Conservation (phyloP, 192 early-diverging fungal genomes). For the Entomortierella parvispora region DNA sequence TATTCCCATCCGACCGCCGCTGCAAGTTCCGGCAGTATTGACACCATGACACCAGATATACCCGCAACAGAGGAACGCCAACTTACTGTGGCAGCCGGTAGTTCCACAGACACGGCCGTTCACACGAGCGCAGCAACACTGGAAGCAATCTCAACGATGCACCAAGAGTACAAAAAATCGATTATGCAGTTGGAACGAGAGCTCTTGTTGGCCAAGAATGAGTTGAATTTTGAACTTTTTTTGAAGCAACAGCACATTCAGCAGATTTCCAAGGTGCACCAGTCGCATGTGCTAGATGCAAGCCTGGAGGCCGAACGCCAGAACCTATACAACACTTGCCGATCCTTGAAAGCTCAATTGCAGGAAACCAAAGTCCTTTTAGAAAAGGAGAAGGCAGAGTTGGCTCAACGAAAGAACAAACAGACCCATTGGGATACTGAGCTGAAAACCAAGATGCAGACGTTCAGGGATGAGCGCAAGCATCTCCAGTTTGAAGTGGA, state of each 20-base stretch:
- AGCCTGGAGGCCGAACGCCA: slow-evolving; percentile 65
- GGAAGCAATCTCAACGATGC: slow-evolving; percentile 2
- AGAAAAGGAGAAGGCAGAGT: slow-evolving; percentile 59
- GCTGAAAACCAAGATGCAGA: slow-evolving; percentile 55
- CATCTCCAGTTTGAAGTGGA: slow-evolving; percentile 56
- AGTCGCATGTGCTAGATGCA: slow-evolving; percentile 64
- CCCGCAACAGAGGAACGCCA: slow-evolving; percentile 5
- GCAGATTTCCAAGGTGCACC: slow-evolving; percentile 66
- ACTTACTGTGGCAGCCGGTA: neutral
- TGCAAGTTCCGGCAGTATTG: neutral
- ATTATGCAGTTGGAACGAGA: slow-evolving; percentile 61
- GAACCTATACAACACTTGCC: slow-evolving; percentile 60
- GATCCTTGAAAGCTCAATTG: slow-evolving; percentile 57
- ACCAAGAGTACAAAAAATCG: slow-evolving; percentile 35
- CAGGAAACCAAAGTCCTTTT: slow-evolving; percentile 51
- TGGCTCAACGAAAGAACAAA: slow-evolving; percentile 56
- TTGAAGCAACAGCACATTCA: slow-evolving; percentile 70
- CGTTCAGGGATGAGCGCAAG: slow-evolving; percentile 59
- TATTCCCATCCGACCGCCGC: neutral
- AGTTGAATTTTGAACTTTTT: slow-evolving; percentile 70
- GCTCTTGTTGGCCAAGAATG: slow-evolving; percentile 62
- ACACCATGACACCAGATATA: slow-evolving; percentile 13
- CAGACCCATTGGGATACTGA: slow-evolving; percentile 68
- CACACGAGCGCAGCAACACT: neutral
- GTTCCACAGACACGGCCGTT: neutral